Evolutionary conservation across 2,329 filamentous ascomycete species (phyloP), one percentile per base, ranked within the genome.

Genomic region (Trichoderma oligosporum): DNA sequence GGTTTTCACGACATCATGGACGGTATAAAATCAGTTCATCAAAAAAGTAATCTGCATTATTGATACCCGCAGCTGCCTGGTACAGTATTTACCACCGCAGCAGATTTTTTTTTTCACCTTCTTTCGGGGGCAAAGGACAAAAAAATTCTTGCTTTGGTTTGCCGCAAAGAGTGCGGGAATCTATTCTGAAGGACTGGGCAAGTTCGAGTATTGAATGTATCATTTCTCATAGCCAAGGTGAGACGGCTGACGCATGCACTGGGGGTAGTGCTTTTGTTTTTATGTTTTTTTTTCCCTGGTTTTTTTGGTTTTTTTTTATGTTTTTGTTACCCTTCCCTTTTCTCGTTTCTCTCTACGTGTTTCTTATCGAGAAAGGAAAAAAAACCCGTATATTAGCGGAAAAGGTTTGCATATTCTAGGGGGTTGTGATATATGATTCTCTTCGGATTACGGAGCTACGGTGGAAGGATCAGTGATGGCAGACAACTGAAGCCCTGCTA

Each of bases 41-140:
- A 59, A 62, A 68, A 65, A 69, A 69, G 66, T 64, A 68, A 67
- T 65, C 66, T 66, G 61, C 64, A 65, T 68, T 60, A 60, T 64
- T 65, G 67, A 69, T 69, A 69, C 66, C 66, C 65, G 63, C 65
- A 68, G 35, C 51, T 59, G 52, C 42, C 33, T 29, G 46, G 27
- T 48, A 52, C 27, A 35, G n/a, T n/a, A n/a, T n/a, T n/a, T 31
- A 18, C 20, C 52, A 59, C 20, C 45, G 51, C 53, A 52, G 58
- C 38, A 42, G 36, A 39, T 45, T 53, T 58, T 51, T n/a, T 25
- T 59, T 48, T 53, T 46, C 47, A 46, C 44, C 48, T 55, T 48
- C 42, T 48, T 42, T 46, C n/a, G 16, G 45, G n/a, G 52, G 38
- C 33, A 35, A n/a, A 20, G 4, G 35, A 31, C 52, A 9, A 38